phyloP scores from a whole-genome alignment of 306 rosid genomes.

The Gastrolobium villosum region DNA sequence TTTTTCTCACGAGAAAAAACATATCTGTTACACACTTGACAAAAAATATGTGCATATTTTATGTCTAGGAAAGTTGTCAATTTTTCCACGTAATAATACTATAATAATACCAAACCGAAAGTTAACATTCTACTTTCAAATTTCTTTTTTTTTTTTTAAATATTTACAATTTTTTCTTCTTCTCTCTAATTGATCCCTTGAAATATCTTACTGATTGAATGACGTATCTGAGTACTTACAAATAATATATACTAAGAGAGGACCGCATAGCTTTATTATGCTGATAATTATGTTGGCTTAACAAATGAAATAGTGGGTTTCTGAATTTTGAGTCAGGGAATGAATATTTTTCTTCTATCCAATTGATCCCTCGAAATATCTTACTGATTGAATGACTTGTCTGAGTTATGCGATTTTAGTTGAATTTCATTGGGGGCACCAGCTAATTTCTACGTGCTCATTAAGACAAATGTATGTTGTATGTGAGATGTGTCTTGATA shows the following conservation, averaged over 20 bases:
- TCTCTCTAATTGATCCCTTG: not conserved
- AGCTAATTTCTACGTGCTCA: too few relatives aligned
- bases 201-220: not conserved
- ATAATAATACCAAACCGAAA: constrained; percentile 23
- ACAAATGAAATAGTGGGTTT: not conserved
- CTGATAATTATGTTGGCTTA: constrained; percentile 24
- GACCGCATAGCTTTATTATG: constrained; percentile 4
- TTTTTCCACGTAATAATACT: not conserved
- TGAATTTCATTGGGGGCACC: too few relatives aligned
- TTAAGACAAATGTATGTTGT: not conserved
- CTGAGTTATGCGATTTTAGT: too few relatives aligned
- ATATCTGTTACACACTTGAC: too few relatives aligned
- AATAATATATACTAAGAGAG: not conserved
- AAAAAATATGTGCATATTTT: too few relatives aligned
- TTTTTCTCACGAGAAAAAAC: too few relatives aligned
- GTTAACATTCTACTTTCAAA: not conserved
- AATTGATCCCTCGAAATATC: not conserved
- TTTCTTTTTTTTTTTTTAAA: not conserved
- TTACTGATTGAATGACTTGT: not conserved
- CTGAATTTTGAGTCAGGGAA: not conserved
- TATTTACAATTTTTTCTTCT: too few relatives aligned
- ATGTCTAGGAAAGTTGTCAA: too few relatives aligned
- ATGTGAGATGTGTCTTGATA: not conserved
- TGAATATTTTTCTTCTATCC: not conserved
- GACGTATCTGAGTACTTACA: not conserved